Evolutionary conservation across 2,329 filamentous ascomycete species (phyloP), one percentile per base, ranked within the genome.

Genomic region (Beauveria varroae): DNA sequence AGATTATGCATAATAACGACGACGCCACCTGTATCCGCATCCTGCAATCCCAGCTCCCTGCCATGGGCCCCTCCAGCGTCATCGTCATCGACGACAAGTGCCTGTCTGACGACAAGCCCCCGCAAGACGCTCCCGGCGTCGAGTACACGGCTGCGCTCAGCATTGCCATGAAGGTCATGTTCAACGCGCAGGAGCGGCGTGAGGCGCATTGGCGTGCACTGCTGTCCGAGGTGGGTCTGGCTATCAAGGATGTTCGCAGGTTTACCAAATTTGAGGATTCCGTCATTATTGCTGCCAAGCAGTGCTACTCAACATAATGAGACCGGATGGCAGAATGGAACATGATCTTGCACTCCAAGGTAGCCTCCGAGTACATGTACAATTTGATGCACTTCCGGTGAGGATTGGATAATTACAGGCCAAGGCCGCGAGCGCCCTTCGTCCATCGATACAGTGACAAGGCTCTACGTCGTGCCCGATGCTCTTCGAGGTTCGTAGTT

Each of bases 381-480:
- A 44, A 12, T 16, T 46, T 43, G 41, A 47, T 34, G 40, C 53
- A 34, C 24, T 18, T 20, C 30, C 9, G 12, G 18, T 5, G n/a
- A 18, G 53, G 18, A n/a, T 46, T 34, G 30, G 41, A 18, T 24
- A 24, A 16, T 68, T 57, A 74, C 51, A 74, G 58, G 2, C 68
- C 73, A 43, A 75, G 50, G 0, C 73, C 73, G 34, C 69, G 73
- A 5, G 72, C 71, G 0, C 73, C 73, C 55, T 68, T 71, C 2
- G 73, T 82, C 80, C 80, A 83, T 50, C 80, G 74, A 65, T 83
- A 83, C 50, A 82, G 68, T 6, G 79, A 80, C n/a, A 83, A 71
- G 62, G 81, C 79, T 60, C 79, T 72, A 14, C 80, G 72, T 66
- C 74, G 73, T 62, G 72, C 79, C 71, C 73, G 71, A 52, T 76